phyloP scores from a whole-genome alignment of 345 rosid genomes.

The Anacardium occidentale region DNA sequence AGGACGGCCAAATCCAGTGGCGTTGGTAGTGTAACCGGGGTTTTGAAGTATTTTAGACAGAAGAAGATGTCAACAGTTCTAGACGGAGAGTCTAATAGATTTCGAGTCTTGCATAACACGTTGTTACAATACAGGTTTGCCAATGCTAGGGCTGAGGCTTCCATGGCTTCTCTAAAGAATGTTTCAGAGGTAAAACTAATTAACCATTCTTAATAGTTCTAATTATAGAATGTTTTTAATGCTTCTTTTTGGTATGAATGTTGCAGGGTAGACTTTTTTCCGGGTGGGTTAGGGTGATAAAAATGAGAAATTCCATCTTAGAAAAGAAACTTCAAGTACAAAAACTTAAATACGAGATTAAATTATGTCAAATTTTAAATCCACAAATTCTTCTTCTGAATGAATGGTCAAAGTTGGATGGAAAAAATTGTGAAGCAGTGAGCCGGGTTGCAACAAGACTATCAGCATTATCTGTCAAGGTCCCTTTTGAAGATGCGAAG shows the following conservation, averaged over 20 bases:
- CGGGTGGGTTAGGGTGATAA: constrained; percentile 48
- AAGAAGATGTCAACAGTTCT: constrained; percentile 53
- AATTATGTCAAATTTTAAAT: constrained; percentile 37
- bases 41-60: constrained; percentile 65
- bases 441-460: constrained; percentile 62
- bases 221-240: too few relatives aligned
- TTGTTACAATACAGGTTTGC: constrained; percentile 63
- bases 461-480: constrained; percentile 42
- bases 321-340: constrained; percentile 43
- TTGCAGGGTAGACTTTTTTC: constrained; percentile 53
- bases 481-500: constrained; percentile 52
- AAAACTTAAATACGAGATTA: constrained; percentile 42
- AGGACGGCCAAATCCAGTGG: constrained; percentile 27
- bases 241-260: too few relatives aligned
- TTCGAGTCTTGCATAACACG: constrained; percentile 46
- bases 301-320: constrained; percentile 36
- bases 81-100: constrained; percentile 52
- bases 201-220: neutral
- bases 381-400: constrained; percentile 50
- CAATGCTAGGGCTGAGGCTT: constrained; percentile 53
- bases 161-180: constrained; percentile 32
- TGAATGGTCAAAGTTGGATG: constrained; percentile 52
- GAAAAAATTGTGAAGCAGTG: constrained; percentile 52
- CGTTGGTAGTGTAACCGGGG: constrained; percentile 50
- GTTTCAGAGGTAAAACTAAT: constrained; percentile 41